These are phyloP conservation scores for Besnoitia besnoiti DNA, from an alignment of 169 alveolate genomes.

Conservation along the genomic window DNA sequence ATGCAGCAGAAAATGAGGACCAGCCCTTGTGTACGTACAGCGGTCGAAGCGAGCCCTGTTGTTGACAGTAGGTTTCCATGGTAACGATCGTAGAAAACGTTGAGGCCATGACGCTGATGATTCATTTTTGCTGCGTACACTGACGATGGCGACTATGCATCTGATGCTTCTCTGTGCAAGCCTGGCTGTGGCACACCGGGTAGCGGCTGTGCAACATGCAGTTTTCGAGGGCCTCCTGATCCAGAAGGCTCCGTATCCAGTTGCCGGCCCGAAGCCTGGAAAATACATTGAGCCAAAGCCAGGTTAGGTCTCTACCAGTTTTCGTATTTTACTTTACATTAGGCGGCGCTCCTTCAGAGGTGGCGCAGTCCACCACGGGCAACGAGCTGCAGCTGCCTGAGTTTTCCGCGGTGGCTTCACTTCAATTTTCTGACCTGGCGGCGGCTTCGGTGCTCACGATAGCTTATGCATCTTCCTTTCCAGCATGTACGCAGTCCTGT, in stretches of 20 bases:
- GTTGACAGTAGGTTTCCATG: too few relatives aligned
- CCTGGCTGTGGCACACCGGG: neutral
- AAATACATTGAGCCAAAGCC: conserved; percentile 19
- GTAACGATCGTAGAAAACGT: neutral
- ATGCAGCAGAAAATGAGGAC: too few relatives aligned
- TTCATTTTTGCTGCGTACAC: neutral
- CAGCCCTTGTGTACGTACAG: too few relatives aligned
- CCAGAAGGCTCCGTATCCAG: conserved; percentile 24
- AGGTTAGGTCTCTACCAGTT: neutral
- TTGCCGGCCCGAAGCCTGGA: conserved; percentile 45
- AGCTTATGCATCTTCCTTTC: neutral
- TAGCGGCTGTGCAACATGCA: neutral
- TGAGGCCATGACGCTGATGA: neutral
- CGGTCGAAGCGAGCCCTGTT: too few relatives aligned
- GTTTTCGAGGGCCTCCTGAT: neutral
- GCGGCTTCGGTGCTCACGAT: neutral
- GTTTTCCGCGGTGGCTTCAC: neutral
- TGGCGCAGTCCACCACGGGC: conserved; percentile 24
- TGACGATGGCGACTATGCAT: neutral
- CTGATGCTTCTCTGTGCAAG: neutral
- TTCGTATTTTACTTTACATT: too few relatives aligned
- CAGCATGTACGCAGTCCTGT: neutral
- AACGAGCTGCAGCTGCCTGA: conserved; percentile 26
- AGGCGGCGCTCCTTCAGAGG: neutral
- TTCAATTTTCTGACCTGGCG: neutral